Conservation (phyloP, 495 filamentous ascomycete species). For the Aspergillus funiculosus region DNA sequence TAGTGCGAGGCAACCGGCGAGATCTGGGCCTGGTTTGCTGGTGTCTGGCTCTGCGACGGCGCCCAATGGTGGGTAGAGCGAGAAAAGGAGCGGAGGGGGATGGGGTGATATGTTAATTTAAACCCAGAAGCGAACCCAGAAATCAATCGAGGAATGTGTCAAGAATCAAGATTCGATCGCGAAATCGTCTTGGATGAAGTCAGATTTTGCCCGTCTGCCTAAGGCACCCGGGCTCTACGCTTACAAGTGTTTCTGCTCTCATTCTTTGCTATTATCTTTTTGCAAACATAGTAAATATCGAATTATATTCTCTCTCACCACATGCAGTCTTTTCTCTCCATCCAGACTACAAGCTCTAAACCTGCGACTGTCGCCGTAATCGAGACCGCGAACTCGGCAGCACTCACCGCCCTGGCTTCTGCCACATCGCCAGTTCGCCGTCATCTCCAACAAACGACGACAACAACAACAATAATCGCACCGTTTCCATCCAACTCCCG, state of each 20-base stretch:
- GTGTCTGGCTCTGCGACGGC: constrained; percentile 28
- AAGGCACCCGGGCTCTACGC: constrained; percentile 2
- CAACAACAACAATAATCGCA: background rate
- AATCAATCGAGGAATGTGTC: background rate
- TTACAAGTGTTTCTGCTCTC: background rate
- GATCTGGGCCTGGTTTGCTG: constrained; percentile 19
- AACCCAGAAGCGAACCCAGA: too few species aligned
- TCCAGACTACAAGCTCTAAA: too few species aligned
- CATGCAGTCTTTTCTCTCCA: too few species aligned
- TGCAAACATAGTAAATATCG: too few species aligned
- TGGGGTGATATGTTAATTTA: too few species aligned
- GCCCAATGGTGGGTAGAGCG: constrained; percentile 27
- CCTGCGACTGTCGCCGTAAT: too few species aligned
- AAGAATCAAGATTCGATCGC: too few species aligned
- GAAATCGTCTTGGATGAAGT: constrained; percentile 14
- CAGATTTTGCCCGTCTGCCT: constrained; percentile 16
- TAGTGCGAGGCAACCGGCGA: constrained; percentile 32
- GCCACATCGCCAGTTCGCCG: constrained; percentile 7
- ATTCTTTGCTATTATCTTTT: background rate
- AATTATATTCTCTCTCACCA: too few species aligned
- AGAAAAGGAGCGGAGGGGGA: too few species aligned
- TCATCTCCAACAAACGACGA: background rate
- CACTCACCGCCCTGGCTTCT: constrained; percentile 30
- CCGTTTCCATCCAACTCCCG: background rate
- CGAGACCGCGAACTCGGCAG: too few species aligned